Conservation (phyloP, 805 yeast genomes). For the Starmerella riodocensis region DNA sequence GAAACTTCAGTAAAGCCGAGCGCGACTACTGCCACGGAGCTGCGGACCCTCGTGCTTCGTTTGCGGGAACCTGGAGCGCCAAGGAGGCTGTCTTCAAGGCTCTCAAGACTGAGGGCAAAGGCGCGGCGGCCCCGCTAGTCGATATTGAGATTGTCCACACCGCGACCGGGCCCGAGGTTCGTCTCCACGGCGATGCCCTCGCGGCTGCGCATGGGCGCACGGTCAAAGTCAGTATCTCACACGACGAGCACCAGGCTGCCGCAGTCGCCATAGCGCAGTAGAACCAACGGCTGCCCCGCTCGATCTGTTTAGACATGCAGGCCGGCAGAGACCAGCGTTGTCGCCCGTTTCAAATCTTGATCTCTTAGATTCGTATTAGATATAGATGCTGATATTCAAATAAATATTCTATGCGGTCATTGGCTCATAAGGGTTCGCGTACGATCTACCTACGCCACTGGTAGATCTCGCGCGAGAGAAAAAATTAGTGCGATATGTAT, state of each 20-base stretch:
- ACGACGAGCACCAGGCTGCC: slow-evolving; percentile 92
- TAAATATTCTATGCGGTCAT: no score
- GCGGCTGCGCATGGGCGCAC: slow-evolving; percentile 51
- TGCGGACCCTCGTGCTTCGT: slow-evolving; percentile 73
- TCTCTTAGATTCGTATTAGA: no score
- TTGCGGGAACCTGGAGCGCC: slow-evolving; percentile 98
- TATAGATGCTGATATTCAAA: no score
- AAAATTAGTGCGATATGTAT: slow-evolving; percentile 60
- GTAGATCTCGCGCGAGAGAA: neutral
- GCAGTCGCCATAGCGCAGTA: slow-evolving; percentile 67
- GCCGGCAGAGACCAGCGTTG: no score
- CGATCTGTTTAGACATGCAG: neutral
- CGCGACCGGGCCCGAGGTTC: slow-evolving; percentile 74
- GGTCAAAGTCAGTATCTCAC: slow-evolving; percentile 84
- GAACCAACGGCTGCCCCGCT: neutral
- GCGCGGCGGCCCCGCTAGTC: slow-evolving; percentile 87
- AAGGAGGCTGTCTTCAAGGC: slow-evolving; percentile 98
- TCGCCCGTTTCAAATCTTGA: no score
- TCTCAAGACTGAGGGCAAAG: slow-evolving; percentile 72
- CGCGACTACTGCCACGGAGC: slow-evolving; percentile 62
- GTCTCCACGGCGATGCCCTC: slow-evolving; percentile 62
- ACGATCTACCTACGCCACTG: no score
- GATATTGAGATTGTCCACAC: slow-evolving; percentile 76
- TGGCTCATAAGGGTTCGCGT: no score
- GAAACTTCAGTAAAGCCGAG: slow-evolving; percentile 81